Base-by-base conservation (phyloP, 129 eudicot species). In the Flaveria robusta region DNA sequence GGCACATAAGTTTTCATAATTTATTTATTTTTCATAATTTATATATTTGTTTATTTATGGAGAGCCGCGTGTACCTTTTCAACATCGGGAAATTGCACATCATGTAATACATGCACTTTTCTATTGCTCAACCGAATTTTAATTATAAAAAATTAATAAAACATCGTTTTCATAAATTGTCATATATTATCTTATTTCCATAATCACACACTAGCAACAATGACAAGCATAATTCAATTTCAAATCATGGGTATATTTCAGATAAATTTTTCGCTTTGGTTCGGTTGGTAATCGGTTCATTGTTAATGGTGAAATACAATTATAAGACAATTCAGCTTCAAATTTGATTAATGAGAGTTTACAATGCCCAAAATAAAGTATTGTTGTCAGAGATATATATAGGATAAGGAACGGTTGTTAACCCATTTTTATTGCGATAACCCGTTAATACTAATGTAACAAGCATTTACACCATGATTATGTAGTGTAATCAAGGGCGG, bases 81-180 rank as follows among this genome's bases (percentile, higher is more conserved):
- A 72, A 56, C 76, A 54, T 52, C 16, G 18, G 51, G 66, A 56
- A 54, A 54, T 37, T 54, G 76, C 76, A 72, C 23, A 11, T 34
- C 1, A 12, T 15, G 13, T 19, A 71, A 52, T 71, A 5, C 3
- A 71, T n/a, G 19, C 43, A 27, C 55, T 27, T 55, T 45, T 39
- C 3, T 52, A 18, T 31, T 34, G 52, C 37, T 34, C 20, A 13
- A 54, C 8, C 24, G n/a, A 55, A 72, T 52, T 52, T 52, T 5
- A 10, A 24, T 19, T 12, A 59, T 11, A 59, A 59, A 59, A 58
- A 55, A 23, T 1, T 45, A 2, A 59, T n/a, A 47, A 45, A 47
- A 26, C 34, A 31, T 70, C 12, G 60, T 47, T 70, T 24, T 70
- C 62, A 70, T 70, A 69, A 10, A 12, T 69, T 8, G 2, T 22